phyloP scores from a whole-genome alignment of 1,139 yeast genomes.

The Sugiyamaella sp. region DNA sequence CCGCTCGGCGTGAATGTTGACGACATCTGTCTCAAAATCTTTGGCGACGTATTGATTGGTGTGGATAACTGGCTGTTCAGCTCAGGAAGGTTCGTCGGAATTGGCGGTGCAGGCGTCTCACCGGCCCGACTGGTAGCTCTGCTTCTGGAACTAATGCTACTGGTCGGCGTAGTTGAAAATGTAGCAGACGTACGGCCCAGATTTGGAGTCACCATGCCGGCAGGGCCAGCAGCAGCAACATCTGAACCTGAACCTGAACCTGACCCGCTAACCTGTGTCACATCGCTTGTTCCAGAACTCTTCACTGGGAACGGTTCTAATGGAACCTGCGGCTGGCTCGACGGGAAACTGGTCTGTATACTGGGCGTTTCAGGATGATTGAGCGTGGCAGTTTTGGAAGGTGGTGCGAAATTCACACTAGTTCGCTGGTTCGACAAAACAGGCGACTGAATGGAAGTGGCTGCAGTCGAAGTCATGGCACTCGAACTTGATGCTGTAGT shows the following conservation, averaged over 20 bases:
- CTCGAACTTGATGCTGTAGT: conserved; percentile 2
- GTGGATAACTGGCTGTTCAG: conserved; percentile 16
- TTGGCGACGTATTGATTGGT: conserved; percentile 18
- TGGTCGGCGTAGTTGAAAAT: conserved; percentile 23
- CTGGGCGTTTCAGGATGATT: conserved; percentile 17
- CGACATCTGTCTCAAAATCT: conserved; percentile 11
- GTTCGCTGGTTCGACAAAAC: conserved; percentile 6
- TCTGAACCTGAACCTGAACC: neutral
- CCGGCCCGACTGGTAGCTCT: conserved; percentile 36
- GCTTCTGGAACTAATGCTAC: conserved; percentile 25
- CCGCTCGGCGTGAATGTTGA: conserved; percentile 20
- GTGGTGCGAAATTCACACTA: conserved; percentile 10
- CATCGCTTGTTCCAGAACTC: conserved; percentile 5
- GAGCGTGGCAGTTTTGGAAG: conserved; percentile 3
- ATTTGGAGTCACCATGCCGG: conserved; percentile 15
- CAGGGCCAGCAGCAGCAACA: conserved; percentile 4
- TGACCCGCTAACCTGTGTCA: conserved; percentile 4
- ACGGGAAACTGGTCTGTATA: conserved; percentile 13
- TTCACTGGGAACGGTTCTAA: conserved; percentile 17
- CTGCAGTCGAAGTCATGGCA: conserved; percentile 6
- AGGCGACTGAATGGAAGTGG: conserved; percentile 5
- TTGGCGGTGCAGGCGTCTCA: conserved; percentile 25
- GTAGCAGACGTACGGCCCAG: conserved; percentile 27
- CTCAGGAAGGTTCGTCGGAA: conserved; percentile 22
- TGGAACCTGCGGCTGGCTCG: neutral